A percentile compares a stretch with the other conserved stretches of the same genome.
phyloP scores from a whole-genome alignment of 208 protist species.

The Trypanosoma conorhini region DNA sequence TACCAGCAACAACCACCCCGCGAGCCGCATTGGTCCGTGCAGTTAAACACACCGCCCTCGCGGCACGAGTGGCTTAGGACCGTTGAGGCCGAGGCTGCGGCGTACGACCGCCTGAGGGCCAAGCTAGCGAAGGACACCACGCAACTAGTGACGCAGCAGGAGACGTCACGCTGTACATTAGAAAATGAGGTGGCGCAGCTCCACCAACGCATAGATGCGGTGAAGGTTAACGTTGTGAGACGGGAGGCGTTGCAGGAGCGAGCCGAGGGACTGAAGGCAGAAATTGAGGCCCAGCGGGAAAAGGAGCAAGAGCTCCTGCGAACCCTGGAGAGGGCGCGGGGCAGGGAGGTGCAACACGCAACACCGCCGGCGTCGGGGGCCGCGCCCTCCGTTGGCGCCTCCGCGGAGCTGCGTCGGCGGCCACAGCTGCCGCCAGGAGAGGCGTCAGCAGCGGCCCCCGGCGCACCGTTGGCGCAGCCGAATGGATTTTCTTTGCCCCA shows the following conservation, averaged over 20 bases:
- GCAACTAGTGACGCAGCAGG: slow-evolving; percentile 18
- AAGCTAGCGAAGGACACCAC: slow-evolving; percentile 23
- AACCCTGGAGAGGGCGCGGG: neutral
- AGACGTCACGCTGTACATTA: slow-evolving; percentile 13
- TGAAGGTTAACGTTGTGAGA: slow-evolving; percentile 12
- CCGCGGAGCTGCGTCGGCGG: neutral
- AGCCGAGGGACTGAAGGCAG: slow-evolving; percentile 4
- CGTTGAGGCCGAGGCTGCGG: slow-evolving; percentile 16
- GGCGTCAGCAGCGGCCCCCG: neutral
- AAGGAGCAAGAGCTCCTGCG: slow-evolving; percentile 25
- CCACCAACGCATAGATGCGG: slow-evolving; percentile 20
- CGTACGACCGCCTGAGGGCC: slow-evolving; percentile 14
- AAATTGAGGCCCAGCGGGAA: slow-evolving; percentile 19
- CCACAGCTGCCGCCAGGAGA: neutral
- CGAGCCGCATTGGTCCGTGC: slow-evolving; percentile 21
- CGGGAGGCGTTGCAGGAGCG: slow-evolving; percentile 19
- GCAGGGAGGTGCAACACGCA: neutral
- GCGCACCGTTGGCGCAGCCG: neutral
- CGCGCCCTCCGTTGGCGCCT: neutral
- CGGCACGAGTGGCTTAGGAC: slow-evolving; percentile 21
- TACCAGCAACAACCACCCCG: neutral
- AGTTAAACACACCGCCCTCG: slow-evolving; percentile 13
- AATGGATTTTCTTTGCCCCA: neutral
- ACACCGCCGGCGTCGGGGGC: neutral
- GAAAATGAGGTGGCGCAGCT: slow-evolving; percentile 21